phyloP scores from a whole-genome alignment of 2,329 filamentous ascomycete species.

The Colletotrichum endophyticum region DNA sequence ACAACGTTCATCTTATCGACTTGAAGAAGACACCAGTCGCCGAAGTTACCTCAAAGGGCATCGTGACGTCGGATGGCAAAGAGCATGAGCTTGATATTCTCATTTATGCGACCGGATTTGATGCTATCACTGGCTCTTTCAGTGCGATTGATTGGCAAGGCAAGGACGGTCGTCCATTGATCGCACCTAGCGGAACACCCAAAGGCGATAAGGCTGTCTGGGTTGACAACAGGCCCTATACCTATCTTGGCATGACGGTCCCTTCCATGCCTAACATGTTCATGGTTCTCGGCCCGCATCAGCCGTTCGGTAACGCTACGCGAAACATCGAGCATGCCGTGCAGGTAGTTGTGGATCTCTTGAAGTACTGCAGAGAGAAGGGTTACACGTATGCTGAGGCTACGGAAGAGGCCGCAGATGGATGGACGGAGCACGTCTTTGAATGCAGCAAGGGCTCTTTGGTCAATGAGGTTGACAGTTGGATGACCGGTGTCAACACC shows the following conservation, averaged over 20 bases:
- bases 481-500: constrained; percentile 62
- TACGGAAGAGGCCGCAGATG: constrained; percentile 39
- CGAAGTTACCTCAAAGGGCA: constrained; percentile 44
- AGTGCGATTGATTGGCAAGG: constrained; percentile 37
- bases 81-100: constrained; percentile 49
- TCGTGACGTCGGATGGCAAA: constrained; percentile 50
- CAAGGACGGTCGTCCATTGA: constrained; percentile 22
- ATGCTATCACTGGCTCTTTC: constrained; percentile 28
- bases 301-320: constrained; percentile 47
- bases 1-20: constrained; percentile 64
- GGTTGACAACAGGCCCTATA: constrained; percentile 34
- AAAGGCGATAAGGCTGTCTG: constrained; percentile 36
- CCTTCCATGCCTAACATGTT: constrained; percentile 53
- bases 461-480: constrained; percentile 53
- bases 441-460: constrained; percentile 48
- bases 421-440: constrained; percentile 54
- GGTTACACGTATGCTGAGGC: constrained; percentile 41
- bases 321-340: constrained; percentile 47
- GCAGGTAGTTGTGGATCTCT: constrained; percentile 37
- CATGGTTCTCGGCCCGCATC: constrained; percentile 47
- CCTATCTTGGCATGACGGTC: constrained; percentile 46
- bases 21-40: constrained; percentile 58
- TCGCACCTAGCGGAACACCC: neutral
- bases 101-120: constrained; percentile 22
- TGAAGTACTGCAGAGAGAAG: constrained; percentile 35